phyloP scores from a whole-genome alignment of 2,329 filamentous ascomycete genomes.

The Periconia sp. region DNA sequence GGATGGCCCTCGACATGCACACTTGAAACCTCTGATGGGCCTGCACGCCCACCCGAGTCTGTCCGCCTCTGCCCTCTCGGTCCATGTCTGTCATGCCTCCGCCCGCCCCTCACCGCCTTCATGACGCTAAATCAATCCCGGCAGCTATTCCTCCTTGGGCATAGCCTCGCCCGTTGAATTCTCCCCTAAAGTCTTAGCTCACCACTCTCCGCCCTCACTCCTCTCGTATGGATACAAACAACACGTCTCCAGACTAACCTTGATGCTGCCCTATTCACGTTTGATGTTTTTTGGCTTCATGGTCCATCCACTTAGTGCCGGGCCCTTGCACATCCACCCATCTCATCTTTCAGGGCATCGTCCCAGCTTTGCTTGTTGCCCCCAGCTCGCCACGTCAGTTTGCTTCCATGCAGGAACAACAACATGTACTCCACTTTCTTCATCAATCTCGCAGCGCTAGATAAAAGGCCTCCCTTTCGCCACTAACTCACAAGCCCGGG shows the following conservation, averaged over 20 bases:
- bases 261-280: too few species aligned
- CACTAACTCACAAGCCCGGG: slow-evolving; percentile 16
- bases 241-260: too few species aligned
- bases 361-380: slow-evolving; percentile 16
- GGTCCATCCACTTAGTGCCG: too few species aligned
- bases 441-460: slow-evolving; percentile 32
- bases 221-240: not conserved
- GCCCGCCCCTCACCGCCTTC: slow-evolving; percentile 22
- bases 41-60: slow-evolving; percentile 10
- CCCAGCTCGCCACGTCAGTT: slow-evolving; percentile 38
- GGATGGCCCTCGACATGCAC: not conserved
- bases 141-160: slow-evolving; percentile 3
- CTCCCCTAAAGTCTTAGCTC: not conserved
- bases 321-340: not conserved
- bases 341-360: slow-evolving; percentile 3
- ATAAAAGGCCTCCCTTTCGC: slow-evolving; percentile 26
- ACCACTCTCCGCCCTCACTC: too few species aligned
- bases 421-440: slow-evolving; percentile 30
- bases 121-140: slow-evolving; percentile 8
- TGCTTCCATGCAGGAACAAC: slow-evolving; percentile 41
- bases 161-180: not conserved
- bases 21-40: slow-evolving; percentile 13
- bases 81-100: not conserved
- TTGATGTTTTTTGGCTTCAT: too few species aligned
- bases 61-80: slow-evolving; percentile 14